phyloP scores from a whole-genome alignment of 2,329 filamentous ascomycete species.

The Fusarium coicis region DNA sequence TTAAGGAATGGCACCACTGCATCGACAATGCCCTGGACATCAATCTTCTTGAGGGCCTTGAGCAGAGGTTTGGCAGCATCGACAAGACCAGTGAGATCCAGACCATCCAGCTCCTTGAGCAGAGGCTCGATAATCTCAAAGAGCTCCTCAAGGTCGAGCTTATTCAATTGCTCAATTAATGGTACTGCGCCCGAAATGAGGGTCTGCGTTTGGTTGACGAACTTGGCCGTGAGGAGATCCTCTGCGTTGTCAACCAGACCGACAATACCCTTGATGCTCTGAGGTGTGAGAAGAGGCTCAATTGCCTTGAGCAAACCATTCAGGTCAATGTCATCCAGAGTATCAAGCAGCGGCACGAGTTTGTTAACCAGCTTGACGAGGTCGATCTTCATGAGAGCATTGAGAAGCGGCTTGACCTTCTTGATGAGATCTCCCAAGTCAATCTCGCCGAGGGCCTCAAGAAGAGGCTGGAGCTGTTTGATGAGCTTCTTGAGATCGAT shows the following conservation, averaged over 20 bases:
- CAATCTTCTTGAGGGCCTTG: conserved; percentile 51
- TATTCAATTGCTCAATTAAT: conserved; percentile 49
- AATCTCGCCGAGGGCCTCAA: conserved; percentile 48
- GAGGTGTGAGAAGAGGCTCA: conserved; percentile 49
- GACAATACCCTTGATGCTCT: conserved; percentile 49
- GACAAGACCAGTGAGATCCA: conserved; percentile 50
- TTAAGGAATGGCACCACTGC: conserved; percentile 54
- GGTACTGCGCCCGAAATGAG: conserved; percentile 53
- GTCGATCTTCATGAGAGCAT: conserved; percentile 46
- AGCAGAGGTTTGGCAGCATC: conserved; percentile 52
- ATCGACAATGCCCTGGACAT: conserved; percentile 51
- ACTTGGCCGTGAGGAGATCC: conserved; percentile 50
- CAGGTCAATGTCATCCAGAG: conserved; percentile 49
- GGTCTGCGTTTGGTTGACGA: conserved; percentile 55
- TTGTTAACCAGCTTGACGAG: conserved; percentile 45
- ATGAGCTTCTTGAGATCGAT: conserved; percentile 51
- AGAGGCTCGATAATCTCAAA: conserved; percentile 51
- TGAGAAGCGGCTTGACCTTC: conserved; percentile 46
- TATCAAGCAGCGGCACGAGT: conserved; percentile 47
- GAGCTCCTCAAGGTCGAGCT: conserved; percentile 52
- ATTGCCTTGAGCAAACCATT: conserved; percentile 48
- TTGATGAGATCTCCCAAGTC: conserved; percentile 49
- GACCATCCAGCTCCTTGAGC: conserved; percentile 48
- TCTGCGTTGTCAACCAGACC: conserved; percentile 53
- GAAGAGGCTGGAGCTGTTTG: conserved; percentile 45